A percentile compares a stretch with the other conserved stretches of the same genome.
Evolutionary conservation across 495 filamentous ascomycete species (phyloP).

Genomic region (Terfezia claveryi): DNA sequence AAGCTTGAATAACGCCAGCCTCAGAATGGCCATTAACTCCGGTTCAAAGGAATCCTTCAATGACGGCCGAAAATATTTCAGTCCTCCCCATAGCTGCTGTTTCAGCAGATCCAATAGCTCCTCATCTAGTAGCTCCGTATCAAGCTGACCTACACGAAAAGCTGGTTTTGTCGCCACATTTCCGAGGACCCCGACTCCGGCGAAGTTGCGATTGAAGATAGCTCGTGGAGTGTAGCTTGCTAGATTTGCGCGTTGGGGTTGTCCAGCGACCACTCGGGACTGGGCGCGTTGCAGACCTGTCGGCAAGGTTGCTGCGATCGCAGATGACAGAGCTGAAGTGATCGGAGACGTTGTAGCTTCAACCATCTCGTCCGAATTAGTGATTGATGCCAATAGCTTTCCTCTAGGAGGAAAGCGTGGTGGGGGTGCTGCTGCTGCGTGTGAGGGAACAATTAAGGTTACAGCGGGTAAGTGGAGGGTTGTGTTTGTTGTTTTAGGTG

Average conservation of each 20-base stretch:
- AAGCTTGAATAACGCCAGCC: constrained; percentile 74
- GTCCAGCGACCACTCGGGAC: constrained; percentile 11
- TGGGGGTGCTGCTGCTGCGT: background rate
- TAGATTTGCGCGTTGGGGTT: constrained; percentile 8
- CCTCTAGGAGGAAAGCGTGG: background rate
- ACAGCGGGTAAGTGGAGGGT: background rate
- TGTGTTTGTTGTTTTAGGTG: background rate
- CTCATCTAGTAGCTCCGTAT: constrained; percentile 87
- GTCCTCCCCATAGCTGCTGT: constrained; percentile 65
- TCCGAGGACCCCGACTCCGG: constrained; percentile 43
- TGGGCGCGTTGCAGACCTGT: constrained; percentile 16
- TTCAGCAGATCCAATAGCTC: constrained; percentile 72
- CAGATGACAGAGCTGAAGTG: background rate
- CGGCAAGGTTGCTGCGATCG: constrained; percentile 15
- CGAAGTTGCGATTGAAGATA: constrained; percentile 4
- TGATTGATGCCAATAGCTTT: no score
- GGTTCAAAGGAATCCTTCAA: constrained; percentile 35
- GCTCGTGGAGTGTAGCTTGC: background rate
- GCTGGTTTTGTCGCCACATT: constrained; percentile 61
- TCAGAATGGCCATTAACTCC: constrained; percentile 58
- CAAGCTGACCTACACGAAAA: constrained; percentile 88
- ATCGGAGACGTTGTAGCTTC: constrained; percentile 5
- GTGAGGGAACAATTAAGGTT: background rate
- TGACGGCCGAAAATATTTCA: constrained; percentile 46
- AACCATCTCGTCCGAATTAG: constrained; percentile 1